phyloP scores from a whole-genome alignment of 441 rosid species.

The Populus hybrid region DNA sequence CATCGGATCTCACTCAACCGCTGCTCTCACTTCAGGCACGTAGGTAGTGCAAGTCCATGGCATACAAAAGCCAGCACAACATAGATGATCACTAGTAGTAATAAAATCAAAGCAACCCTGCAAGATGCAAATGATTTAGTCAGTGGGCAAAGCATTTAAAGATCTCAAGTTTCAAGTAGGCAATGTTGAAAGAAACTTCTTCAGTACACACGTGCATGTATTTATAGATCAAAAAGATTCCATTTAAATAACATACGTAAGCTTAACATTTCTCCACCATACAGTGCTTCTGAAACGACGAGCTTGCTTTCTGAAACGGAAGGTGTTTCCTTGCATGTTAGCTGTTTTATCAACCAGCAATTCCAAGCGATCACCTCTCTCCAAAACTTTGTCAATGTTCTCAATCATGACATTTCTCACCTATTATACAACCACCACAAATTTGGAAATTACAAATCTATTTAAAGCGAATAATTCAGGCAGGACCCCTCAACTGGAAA shows the following conservation, averaged over 20 bases:
- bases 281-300: constrained; percentile 74
- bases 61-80: constrained; percentile 72
- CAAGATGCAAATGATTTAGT: constrained; percentile 19
- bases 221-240: background rate
- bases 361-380: constrained; percentile 91
- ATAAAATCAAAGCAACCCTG: constrained; percentile 61
- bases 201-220: background rate
- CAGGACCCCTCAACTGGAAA: background rate
- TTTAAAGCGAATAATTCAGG: background rate
- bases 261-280: constrained; percentile 96
- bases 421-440: constrained; percentile 28
- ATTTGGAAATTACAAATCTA: background rate
- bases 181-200: background rate
- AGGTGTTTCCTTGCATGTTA: constrained; percentile 92
- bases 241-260: constrained; percentile 50
- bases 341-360: constrained; percentile 93
- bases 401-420: constrained; percentile 92
- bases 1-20: constrained; percentile 18
- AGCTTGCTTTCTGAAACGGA: constrained; percentile 91
- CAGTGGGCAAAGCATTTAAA: background rate
- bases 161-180: background rate
- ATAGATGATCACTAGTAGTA: constrained; percentile 58
- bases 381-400: constrained; percentile 88
- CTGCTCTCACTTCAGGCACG: constrained; percentile 53
- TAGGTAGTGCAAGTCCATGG: constrained; percentile 66